These are phyloP conservation scores for Tetrahymena borealis DNA, from an alignment of 73 alveolate genomes.

Conservation along the genomic window DNA sequence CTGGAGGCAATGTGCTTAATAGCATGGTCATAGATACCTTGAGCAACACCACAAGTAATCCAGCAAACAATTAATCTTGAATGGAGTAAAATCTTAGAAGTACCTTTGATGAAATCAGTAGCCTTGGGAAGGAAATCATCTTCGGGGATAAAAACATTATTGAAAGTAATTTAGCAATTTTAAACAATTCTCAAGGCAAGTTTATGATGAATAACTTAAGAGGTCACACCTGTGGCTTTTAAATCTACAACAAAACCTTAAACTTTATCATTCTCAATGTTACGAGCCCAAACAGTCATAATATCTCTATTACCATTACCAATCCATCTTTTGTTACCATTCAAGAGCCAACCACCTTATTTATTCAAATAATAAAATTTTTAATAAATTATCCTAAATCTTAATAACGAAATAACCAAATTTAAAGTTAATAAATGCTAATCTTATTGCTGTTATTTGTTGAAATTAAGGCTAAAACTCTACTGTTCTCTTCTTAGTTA, in stretches of 20 bases:
- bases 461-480: too few species aligned
- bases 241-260: constrained; percentile 58
- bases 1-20: constrained; percentile 14
- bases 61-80: constrained; percentile 71
- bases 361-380: neutral
- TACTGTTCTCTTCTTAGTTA: too few species aligned
- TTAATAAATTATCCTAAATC: too few species aligned
- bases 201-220: constrained; percentile 45
- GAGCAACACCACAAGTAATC: constrained; percentile 67
- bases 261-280: constrained; percentile 45
- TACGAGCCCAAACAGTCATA: constrained; percentile 61
- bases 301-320: constrained; percentile 63
- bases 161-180: constrained; percentile 53
- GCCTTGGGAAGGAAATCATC: constrained; percentile 46
- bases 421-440: too few species aligned
- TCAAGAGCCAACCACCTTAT: constrained; percentile 56
- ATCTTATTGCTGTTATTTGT: too few species aligned
- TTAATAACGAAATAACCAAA: too few species aligned
- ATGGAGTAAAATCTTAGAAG: constrained; percentile 53
- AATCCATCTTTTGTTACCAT: constrained; percentile 70
- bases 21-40: constrained; percentile 46
- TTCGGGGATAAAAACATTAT: constrained; percentile 66
- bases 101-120: constrained; percentile 62
- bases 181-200: constrained; percentile 51
- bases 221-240: constrained; percentile 50